Conservation (phyloP, 345 rosid genomes). For the Kernera saxatilis region DNA sequence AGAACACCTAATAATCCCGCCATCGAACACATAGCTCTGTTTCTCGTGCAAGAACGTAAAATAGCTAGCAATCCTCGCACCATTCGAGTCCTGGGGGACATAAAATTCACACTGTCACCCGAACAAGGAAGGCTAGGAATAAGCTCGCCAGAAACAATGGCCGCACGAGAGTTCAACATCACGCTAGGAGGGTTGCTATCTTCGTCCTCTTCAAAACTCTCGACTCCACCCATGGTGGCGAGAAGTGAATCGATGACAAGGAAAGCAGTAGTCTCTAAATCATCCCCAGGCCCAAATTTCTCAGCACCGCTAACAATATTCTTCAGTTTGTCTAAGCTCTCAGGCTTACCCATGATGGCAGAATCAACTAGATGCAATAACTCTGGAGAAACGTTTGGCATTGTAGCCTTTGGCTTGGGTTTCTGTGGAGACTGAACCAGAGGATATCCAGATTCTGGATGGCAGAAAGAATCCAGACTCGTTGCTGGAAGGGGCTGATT, state of each 20-base stretch:
- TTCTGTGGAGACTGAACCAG: constrained; percentile 52
- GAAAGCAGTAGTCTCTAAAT: constrained; percentile 64
- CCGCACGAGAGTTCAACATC: constrained; percentile 96
- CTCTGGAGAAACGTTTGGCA: constrained; percentile 95
- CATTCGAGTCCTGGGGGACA: constrained; percentile 97
- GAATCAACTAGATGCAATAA: constrained; percentile 95
- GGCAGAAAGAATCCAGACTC: constrained; percentile 44
- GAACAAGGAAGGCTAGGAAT: constrained; percentile 78
- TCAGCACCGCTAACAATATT: constrained; percentile 75
- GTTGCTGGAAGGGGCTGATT: constrained; percentile 44
- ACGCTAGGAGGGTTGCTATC: constrained; percentile 93
- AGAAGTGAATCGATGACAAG: constrained; percentile 90
- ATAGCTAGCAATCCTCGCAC: constrained; percentile 84
- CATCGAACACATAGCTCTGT: constrained; percentile 92
- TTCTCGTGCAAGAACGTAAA: constrained; percentile 89
- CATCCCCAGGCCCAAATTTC: constrained; percentile 66
- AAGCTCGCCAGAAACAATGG: constrained; percentile 85
- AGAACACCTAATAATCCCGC: constrained; percentile 84
- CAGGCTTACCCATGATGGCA: constrained; percentile 95
- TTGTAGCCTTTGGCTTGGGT: constrained; percentile 54
- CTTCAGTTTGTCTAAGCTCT: constrained; percentile 79
- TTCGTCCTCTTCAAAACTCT: constrained; percentile 93
- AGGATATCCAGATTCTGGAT: constrained; percentile 38
- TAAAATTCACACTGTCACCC: constrained; percentile 55
- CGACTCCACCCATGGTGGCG: constrained; percentile 99